Evolutionary conservation across 495 filamentous ascomycete genomes (phyloP), one percentile per base, ranked within the genome.

Genomic region (Choiromyces venosus): DNA sequence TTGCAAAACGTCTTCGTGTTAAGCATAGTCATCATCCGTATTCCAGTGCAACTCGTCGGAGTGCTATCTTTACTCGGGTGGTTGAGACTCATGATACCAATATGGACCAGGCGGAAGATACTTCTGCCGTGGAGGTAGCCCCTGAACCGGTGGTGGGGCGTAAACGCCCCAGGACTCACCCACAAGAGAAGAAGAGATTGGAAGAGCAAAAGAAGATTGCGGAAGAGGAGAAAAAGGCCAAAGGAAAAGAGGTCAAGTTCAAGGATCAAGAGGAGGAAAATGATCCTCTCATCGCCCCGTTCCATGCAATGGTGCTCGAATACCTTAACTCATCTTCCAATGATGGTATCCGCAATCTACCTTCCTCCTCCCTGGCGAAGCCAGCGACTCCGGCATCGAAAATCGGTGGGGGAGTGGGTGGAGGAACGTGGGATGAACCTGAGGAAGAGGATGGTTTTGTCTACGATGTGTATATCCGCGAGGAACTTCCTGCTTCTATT

Each of bases 401-500:
- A 25, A 78, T 81, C 33, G 79, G 79, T 37, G 79, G 79, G 19
- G 79, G 79, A 33, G 61, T 81, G 18, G 79, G 79, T 39, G 79
- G 79, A 4, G 79, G 79, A 16, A 81, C 70, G 12, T 81, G 79
- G 79, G 79, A 61, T 16, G 76, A 73, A n/a, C 65, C 42, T 37
- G 79, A 81, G 70, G 78, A 72, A 33, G 79, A 78, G 65, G 79
- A 80, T 21, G 78, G 70, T 19, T 81, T 72, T 39, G 79, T 81
- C 1, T 81, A 81, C 67, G 79, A 81, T 71, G 76, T 81, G 5
- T 81, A 81, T 74, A 72, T 79, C 29, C 76, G 79, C 33, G 79
- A 81, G 38, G 79, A 81, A 36, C 37, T 81, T 25, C 67, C 74
- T 8, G 76, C 67, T 9, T 46, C 71, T 12, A 61, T 67, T 36